Conservation (phyloP, 768 basidiomycete genomes). For the Suillus plorans region DNA sequence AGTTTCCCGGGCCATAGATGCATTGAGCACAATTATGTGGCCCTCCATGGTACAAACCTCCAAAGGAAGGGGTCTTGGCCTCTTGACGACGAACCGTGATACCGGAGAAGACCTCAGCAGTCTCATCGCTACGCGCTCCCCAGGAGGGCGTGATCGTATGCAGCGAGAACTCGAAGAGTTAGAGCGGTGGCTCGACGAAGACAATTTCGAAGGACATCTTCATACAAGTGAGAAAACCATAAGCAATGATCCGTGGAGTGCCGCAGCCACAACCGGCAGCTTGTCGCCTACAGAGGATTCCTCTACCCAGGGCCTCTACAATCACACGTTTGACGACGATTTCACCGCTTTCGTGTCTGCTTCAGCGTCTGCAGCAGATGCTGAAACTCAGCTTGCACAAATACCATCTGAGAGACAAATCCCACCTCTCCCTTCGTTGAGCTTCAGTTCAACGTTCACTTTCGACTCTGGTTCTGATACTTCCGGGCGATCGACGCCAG, state of each 20-base stretch:
- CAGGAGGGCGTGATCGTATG: conserved; percentile 34
- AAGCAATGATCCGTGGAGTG: conserved; percentile 41
- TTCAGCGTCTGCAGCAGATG: conserved; percentile 25
- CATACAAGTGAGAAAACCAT: conserved; percentile 18
- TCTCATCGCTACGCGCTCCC: conserved; percentile 3
- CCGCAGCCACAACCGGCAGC: conserved; percentile 30
- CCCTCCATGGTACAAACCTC: conserved; percentile 61
- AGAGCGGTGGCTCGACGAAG: conserved; percentile 60
- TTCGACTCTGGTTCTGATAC: conserved; percentile 18
- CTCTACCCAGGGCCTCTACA: conserved; percentile 31
- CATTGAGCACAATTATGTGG: conserved; percentile 88
- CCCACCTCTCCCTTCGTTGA: conserved; percentile 14
- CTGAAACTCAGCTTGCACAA: conserved; percentile 4
- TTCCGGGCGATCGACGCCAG: conserved; percentile 27
- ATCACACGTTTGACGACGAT: conserved; percentile 68
- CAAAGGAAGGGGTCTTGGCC: background rate
- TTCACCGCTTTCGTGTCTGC: conserved; percentile 76
- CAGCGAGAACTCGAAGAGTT: conserved; percentile 58
- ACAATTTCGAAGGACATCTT: conserved; percentile 20
- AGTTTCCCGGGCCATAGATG: conserved; percentile 71
- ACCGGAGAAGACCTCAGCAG: conserved; percentile 6
- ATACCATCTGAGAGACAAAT: conserved; percentile 4
- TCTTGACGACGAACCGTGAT: background rate
- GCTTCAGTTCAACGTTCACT: conserved; percentile 29
- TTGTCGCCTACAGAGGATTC: conserved; percentile 23